Percentiles rank a stretch among this genome's conserved stretches.
Conservation (phyloP, 176 grass and related monocot species). For the Aegilops longissima region DNA sequence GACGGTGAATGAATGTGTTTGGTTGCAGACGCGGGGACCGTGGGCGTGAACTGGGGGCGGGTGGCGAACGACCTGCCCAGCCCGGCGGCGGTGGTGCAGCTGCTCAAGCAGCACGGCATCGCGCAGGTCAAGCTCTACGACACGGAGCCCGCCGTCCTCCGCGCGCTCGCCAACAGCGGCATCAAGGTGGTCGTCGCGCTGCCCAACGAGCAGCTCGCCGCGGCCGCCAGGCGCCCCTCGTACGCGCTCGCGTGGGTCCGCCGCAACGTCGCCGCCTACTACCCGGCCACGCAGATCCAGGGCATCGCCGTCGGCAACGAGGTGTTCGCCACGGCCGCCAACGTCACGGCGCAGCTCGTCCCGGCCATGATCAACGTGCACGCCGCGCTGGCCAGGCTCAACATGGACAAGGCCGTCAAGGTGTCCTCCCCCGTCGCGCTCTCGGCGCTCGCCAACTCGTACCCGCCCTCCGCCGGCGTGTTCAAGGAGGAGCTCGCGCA, state of each 20-base stretch:
- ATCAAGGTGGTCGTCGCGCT: slow-evolving; percentile 79
- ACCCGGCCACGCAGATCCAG: slow-evolving; percentile 79
- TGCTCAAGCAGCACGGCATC: slow-evolving; percentile 74
- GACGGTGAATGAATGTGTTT: neutral
- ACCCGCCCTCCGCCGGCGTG: slow-evolving; percentile 71
- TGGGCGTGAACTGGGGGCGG: slow-evolving; percentile 91
- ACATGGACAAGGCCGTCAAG: slow-evolving; percentile 66
- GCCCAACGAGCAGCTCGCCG: slow-evolving; percentile 70
- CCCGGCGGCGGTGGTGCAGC: slow-evolving; percentile 62
- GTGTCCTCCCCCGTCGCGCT: slow-evolving; percentile 90
- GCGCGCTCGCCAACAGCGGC: slow-evolving; percentile 55
- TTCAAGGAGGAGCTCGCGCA: slow-evolving; percentile 68
- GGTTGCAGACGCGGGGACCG: slow-evolving; percentile 50
- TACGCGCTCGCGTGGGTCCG: slow-evolving; percentile 71
- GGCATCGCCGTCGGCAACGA: slow-evolving; percentile 82
- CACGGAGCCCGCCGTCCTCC: slow-evolving; percentile 59
- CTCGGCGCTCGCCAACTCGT: slow-evolving; percentile 61
- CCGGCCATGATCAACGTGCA: slow-evolving; percentile 70
- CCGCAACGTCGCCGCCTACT: slow-evolving; percentile 70
- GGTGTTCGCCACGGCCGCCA: slow-evolving; percentile 71
- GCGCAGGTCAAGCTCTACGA: slow-evolving; percentile 90
- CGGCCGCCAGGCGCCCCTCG: slow-evolving; percentile 29
- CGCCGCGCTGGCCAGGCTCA: slow-evolving; percentile 32
- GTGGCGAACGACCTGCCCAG: slow-evolving; percentile 82
- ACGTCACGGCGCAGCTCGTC: slow-evolving; percentile 50